Conservation (phyloP, 192 early-diverging fungal species). For the Coemansia biformis region DNA sequence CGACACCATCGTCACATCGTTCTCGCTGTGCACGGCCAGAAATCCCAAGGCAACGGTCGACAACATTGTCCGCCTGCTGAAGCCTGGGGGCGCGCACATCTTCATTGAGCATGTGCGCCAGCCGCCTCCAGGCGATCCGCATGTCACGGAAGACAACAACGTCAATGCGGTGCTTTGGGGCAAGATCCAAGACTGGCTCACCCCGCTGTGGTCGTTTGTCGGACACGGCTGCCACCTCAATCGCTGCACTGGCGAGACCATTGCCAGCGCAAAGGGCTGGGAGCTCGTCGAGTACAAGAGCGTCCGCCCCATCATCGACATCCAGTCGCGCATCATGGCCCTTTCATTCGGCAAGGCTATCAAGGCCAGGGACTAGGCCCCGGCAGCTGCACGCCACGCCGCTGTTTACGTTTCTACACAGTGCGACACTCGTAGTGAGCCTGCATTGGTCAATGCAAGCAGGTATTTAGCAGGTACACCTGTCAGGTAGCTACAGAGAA, state of each 20-base stretch:
- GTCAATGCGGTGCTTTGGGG: constrained; percentile 35
- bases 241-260: constrained; percentile 25
- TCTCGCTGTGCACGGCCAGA: constrained; percentile 29
- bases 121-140: constrained; percentile 16
- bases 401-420: too few relatives aligned
- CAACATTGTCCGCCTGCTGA: constrained; percentile 26
- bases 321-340: constrained; percentile 38
- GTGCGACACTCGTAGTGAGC: too few relatives aligned
- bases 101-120: constrained; percentile 46
- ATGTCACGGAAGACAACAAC: constrained; percentile 29
- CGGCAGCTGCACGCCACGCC: not conserved
- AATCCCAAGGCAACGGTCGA: constrained; percentile 15
- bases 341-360: constrained; percentile 42
- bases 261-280: constrained; percentile 26
- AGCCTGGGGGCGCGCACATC: constrained; percentile 29
- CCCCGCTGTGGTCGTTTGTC: constrained; percentile 20
- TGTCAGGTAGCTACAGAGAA: too few relatives aligned
- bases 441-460: too few relatives aligned
- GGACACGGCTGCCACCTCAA: constrained; percentile 37
- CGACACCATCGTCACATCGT: constrained; percentile 43
- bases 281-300: constrained; percentile 30
- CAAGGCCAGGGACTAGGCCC: constrained; percentile 10
- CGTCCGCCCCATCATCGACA: constrained; percentile 28
- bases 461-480: too few relatives aligned
- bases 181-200: constrained; percentile 29